phyloP scores from a whole-genome alignment of 2,329 filamentous ascomycete genomes.

The Aureobasidium sp. region DNA sequence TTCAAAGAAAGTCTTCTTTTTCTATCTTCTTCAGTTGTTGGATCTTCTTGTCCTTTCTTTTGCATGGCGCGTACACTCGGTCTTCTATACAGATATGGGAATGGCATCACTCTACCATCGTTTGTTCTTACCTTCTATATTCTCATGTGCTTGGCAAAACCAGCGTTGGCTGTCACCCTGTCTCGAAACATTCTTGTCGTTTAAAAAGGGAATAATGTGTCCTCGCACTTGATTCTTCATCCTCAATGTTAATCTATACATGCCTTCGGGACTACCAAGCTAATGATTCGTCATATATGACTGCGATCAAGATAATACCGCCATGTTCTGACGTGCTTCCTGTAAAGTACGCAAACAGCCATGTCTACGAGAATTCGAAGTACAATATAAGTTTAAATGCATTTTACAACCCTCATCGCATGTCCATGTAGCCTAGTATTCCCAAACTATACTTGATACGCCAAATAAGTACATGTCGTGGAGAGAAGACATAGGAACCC shows the following conservation, averaged over 20 bases:
- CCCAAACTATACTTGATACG: not conserved
- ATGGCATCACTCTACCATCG: not conserved
- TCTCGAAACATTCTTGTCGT: not conserved
- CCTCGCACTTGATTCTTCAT: not conserved
- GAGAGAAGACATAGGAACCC: no score
- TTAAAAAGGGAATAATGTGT: not conserved
- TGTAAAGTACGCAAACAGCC: no score
- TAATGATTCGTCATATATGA: no score
- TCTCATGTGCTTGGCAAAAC: not conserved
- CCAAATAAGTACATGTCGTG: not conserved
- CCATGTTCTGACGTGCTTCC: no score
- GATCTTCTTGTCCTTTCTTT: not conserved
- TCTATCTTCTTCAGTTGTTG: not conserved
- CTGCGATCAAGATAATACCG: no score
- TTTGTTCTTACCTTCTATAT: not conserved
- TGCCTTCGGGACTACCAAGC: no score
- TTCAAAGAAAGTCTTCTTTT: not conserved
- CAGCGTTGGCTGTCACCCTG: not conserved
- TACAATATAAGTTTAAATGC: not conserved
- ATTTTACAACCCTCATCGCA: not conserved
- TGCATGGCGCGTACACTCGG: constrained; percentile 1
- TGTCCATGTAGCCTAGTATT: fast-evolving
- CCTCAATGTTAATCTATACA: no score
- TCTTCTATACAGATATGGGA: not conserved
- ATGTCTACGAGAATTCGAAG: not conserved